A percentile compares a stretch with the other conserved stretches of the same genome.
Conservation (phyloP, 2,329 filamentous ascomycete genomes). For the Metarhizium rileyi region DNA sequence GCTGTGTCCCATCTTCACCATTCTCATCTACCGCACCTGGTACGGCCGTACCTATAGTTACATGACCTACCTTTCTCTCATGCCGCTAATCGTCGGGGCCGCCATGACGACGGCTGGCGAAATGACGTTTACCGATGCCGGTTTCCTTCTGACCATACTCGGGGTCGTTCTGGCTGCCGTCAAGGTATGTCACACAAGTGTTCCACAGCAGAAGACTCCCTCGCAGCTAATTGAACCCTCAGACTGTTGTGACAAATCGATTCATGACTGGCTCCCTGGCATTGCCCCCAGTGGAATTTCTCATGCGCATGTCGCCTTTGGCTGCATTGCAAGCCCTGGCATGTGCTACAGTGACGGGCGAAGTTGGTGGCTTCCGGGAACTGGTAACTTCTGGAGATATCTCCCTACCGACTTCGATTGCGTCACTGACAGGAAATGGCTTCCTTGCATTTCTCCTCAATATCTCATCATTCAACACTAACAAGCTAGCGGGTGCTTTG, state of each 20-base stretch:
- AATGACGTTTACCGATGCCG: slow-evolving; percentile 50
- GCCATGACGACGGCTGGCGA: slow-evolving; percentile 51
- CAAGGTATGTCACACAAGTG: slow-evolving; percentile 32
- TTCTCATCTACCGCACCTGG: slow-evolving; percentile 48
- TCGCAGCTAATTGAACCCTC: background rate
- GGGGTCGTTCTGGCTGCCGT: slow-evolving; percentile 44
- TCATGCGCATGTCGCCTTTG: slow-evolving; percentile 53
- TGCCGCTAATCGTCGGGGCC: slow-evolving; percentile 51
- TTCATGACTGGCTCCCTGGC: slow-evolving; percentile 52
- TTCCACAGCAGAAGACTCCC: background rate
- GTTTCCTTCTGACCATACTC: slow-evolving; percentile 44
- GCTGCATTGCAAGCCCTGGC: slow-evolving; percentile 45
- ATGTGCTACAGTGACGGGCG: slow-evolving; percentile 42
- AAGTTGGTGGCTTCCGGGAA: slow-evolving; percentile 33
- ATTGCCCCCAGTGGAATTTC: slow-evolving; percentile 48
- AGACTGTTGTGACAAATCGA: slow-evolving; percentile 53
- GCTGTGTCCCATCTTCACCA: slow-evolving; percentile 51
- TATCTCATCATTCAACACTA: slow-evolving; percentile 47
- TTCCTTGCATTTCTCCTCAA: slow-evolving; percentile 46
- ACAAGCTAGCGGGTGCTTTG: slow-evolving; percentile 46
- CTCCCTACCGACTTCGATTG: slow-evolving; percentile 25
- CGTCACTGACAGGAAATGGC: slow-evolving; percentile 40
- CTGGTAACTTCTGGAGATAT: slow-evolving; percentile 26
- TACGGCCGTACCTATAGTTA: slow-evolving; percentile 45
- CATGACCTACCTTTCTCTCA: slow-evolving; percentile 48